Conservation (phyloP, 345 rosid genomes). For the Brassica nigra region DNA sequence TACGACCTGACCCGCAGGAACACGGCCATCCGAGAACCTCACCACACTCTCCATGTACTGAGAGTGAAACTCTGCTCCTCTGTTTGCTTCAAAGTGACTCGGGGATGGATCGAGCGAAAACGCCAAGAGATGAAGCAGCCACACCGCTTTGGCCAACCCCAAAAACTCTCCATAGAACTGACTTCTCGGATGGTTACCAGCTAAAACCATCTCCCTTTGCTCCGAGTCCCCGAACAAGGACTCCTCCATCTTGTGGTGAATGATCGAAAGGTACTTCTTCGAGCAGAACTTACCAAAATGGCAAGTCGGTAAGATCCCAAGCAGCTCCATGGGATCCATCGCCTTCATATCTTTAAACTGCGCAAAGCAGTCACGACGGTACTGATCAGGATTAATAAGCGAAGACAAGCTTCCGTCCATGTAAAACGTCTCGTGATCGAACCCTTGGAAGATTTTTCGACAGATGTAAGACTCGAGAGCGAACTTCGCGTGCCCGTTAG, state of each 20-base stretch:
- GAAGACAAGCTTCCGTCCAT: constrained; percentile 60
- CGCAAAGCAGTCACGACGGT: constrained; percentile 79
- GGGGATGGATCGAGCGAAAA: constrained; percentile 90
- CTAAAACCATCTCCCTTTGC: constrained; percentile 63
- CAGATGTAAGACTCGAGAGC: constrained; percentile 81
- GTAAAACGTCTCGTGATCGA: not conserved
- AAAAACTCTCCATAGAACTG: constrained; percentile 83
- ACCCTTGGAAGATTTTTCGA: constrained; percentile 43
- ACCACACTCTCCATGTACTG: constrained; percentile 88
- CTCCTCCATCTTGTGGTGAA: constrained; percentile 94
- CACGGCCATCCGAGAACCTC: constrained; percentile 56
- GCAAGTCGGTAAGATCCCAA: constrained; percentile 83
- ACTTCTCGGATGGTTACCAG: constrained; percentile 79
- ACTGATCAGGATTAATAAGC: constrained; percentile 75
- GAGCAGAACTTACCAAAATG: constrained; percentile 88
- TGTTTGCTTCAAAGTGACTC: constrained; percentile 76
- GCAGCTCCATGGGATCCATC: constrained; percentile 88
- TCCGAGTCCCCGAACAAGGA: constrained; percentile 86
- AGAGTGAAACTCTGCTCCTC: constrained; percentile 81
- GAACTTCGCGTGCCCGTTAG: constrained; percentile 75
- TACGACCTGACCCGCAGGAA: constrained; percentile 73
- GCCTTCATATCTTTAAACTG: constrained; percentile 91
- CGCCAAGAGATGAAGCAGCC: constrained; percentile 94
- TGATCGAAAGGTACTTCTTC: constrained; percentile 74
- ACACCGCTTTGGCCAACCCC: constrained; percentile 75